Evolutionary conservation across 139 green algal species (phyloP).

Genomic region (Mychonastes homosphaera): DNA sequence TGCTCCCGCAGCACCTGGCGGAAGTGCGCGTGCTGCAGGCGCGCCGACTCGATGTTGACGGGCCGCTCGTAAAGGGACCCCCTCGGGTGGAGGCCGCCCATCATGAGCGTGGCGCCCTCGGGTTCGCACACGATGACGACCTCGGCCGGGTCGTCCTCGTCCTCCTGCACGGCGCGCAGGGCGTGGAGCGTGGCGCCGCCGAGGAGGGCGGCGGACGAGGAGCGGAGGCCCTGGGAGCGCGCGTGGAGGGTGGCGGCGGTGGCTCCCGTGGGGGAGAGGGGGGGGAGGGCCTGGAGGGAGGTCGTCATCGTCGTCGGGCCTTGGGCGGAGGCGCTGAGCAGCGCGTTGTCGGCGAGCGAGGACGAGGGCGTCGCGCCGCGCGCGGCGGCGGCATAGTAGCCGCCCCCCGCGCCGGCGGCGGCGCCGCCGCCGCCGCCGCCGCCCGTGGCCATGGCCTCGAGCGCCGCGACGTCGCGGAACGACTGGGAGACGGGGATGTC

Average conservation of each 20-base stretch:
- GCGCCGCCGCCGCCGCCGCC: too few relatives aligned
- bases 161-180: constrained; percentile 40
- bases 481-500: too few relatives aligned
- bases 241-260: not conserved
- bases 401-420: too few relatives aligned
- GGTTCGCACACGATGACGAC: constrained; percentile 85
- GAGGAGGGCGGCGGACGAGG: not conserved
- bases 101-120: constrained; percentile 76
- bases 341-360: not conserved
- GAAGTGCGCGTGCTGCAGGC: constrained; percentile 71
- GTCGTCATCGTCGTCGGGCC: not conserved
- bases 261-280: not conserved
- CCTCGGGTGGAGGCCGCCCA: constrained; percentile 85
- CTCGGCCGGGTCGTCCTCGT: constrained; percentile 63
- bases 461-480: too few relatives aligned
- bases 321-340: not conserved
- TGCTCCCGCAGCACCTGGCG: constrained; percentile 63
- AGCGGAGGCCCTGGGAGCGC: not conserved
- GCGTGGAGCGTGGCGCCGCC: too few relatives aligned
- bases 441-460: too few relatives aligned
- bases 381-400: too few relatives aligned
- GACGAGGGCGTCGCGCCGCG: not conserved
- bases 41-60: constrained; percentile 83
- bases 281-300: not conserved
- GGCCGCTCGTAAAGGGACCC: constrained; percentile 86